Base-by-base conservation (phyloP, 495 filamentous ascomycete genomes). In the Usnea hakonensis region DNA sequence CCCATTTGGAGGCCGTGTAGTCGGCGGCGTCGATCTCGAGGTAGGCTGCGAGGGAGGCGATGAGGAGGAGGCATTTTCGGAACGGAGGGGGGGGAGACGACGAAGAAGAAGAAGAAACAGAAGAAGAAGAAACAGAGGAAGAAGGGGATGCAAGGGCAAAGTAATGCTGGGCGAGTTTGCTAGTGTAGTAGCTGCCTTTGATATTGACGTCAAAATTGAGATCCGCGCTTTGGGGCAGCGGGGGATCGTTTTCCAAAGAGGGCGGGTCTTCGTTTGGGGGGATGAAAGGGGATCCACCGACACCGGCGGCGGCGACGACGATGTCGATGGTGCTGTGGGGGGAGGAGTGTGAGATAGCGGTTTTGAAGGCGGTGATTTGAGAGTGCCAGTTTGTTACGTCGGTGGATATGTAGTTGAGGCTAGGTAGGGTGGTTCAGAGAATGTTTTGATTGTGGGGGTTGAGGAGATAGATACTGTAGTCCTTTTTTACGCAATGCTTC, bases 31-130 rank as follows among this genome's bases (percentile, higher is more conserved):
- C 65, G 17, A 65, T 53, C 38, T 74, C 72, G 8, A 73, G 46
- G n/a, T 72, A 74, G 3, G 66, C 69, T 8, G 69, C 72, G 6
- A 70, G 61, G 11, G 70, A 74, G 32, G 69, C 68, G 30, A 74
- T 70, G 23, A 74, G 55, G 1, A 72, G 40, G 17, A 74, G 41
- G 17, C 62, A 69, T 2, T 65, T 65, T 44, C 40, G 33, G 23
- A 32, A 37, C 9, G 62, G 33, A 5, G 43, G 10, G 35, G 41
- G 19, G 9, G 33, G 1, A n/a, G 8, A 8, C 13, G 28, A 11
- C 33, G 41, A 21, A 46, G 36, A 13, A 3, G 48, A 21, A n/a
- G n/a, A n/a, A n/a, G n/a, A n/a, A n/a, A n/a, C n/a, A n/a, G n/a
- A n/a, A n/a, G n/a, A n/a, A n/a, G n/a, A n/a, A n/a, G n/a, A n/a